Base-by-base conservation (phyloP, 352 stramenopile genomes). In the Phytophthora citrophthora region DNA sequence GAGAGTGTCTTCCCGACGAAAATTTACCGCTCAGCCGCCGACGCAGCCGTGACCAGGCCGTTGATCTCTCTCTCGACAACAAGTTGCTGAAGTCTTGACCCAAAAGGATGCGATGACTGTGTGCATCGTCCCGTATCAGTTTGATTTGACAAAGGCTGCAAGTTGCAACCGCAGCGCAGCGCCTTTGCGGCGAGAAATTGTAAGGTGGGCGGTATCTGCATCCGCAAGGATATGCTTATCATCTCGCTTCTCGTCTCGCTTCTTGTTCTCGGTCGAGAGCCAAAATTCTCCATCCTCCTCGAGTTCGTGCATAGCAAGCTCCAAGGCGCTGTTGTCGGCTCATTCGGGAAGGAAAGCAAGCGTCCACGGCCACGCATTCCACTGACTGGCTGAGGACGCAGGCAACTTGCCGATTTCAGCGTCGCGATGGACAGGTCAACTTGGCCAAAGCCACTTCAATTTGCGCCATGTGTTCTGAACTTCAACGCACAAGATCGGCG, bases 401-500 rank as follows among this genome's bases (percentile, higher is more conserved):
- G 29, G 29, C 8, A 11, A 11, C 29, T 32, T 32, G 29, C 6
- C 29, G 43, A 61, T 18, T 44, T 54, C 34, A 39, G 27, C 12
- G 36, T 51, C n/a, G 43, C 43, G 23, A 7, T 62, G 54, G 54
- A 54, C 54, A 54, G 44, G 44, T 34, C 52, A 59, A 20, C 11
- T 16, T 20, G 29, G 45, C 26, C 49, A 65, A 47, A 53, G 39
- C 23, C 49, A 54, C 58, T 66, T 66, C 58, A 66, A 61, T 60
- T 16, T 54, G 40, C 41, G 57, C 29, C 58, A 61, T 41, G 39
- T 61, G 58, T 54, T 66, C 49, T 40, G 40, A 66, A 36, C 58
- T 66, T 66, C 58, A 66, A 61, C 9, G 24, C 45, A 40, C 58
- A 65, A 60, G 57, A 60, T 66, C 40, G 57, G 31, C 54, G 16